Base-by-base conservation (phyloP, 108 stramenopile genomes). In the Stephanodiscus triporus region DNA sequence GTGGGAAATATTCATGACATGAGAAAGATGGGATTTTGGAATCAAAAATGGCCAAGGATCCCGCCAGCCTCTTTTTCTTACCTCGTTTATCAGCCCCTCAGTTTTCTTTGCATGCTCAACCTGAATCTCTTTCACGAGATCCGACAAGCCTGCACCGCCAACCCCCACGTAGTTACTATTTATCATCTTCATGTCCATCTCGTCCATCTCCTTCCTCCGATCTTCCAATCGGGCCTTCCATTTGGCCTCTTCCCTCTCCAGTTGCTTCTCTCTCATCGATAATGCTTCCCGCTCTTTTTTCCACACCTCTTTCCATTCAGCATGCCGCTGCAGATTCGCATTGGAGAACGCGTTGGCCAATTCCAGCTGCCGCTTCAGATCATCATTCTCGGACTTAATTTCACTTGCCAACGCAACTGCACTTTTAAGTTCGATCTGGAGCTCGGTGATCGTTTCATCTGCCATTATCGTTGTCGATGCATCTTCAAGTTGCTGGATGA, bases 201-300 rank as follows among this genome's bases (percentile, higher is more conserved):
- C 66, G 27, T 38, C 65, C 57, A 71, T 38, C 40, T 68, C 68
- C 17, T 43, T 34, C 38, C 54, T 68, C 53, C 23, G n/a, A 0
- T 77, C 76, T 20, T 64, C 63, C 54, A 77, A 37, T 54, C 26
- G 47, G 27, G 26, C n/a, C 27, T 71, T 66, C 77, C 69, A 71
- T 5, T 29, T 59, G 9, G 26, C 23, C 51, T 78, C 70, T 0
- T 71, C 77, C n/a, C 13, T 56, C 36, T 51, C 34, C 23, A 78
- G 55, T 32, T 70, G n/a, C 47, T 59, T 70, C 34, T 78, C 77
- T 32, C 77, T 36, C 45, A 50, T 69, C 22, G 47, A 43, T 4
- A 78, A 34, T 9, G 23, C 37, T 7, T 78, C 77, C 45, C 70
- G 45, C n/a, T 78, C 77, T 48, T 59, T 71, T 48, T 78, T 78